Conservation (phyloP, 75 land plant genomes). For the Chamaecyparis obtusa region DNA sequence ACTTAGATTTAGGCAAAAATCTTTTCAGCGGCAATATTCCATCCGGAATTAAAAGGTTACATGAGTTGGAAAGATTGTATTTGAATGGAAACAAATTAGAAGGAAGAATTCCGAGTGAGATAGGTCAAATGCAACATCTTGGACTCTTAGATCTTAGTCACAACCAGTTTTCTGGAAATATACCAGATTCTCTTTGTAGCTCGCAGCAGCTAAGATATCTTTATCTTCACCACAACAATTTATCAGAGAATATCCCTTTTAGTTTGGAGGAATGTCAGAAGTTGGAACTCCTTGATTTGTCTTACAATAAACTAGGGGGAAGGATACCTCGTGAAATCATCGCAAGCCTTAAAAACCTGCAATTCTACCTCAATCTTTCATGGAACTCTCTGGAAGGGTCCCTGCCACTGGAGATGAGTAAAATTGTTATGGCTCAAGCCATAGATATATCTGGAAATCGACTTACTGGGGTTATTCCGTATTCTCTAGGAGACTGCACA, state of each 20-base stretch:
- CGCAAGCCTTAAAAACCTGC: background rate
- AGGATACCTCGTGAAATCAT: slow-evolving; percentile 21
- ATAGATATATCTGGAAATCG: slow-evolving; percentile 45
- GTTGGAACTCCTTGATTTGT: slow-evolving; percentile 27
- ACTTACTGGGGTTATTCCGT: slow-evolving; percentile 34
- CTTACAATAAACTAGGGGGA: slow-evolving; percentile 29
- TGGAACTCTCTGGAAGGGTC: slow-evolving; percentile 28
- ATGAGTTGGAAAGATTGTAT: background rate
- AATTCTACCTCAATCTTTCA: background rate
- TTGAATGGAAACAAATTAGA: background rate
- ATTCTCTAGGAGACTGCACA: slow-evolving; percentile 22
- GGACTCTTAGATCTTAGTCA: background rate
- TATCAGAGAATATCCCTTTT: slow-evolving; percentile 20
- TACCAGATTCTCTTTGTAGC: slow-evolving; percentile 24
- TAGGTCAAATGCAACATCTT: background rate
- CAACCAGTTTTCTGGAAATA: background rate
- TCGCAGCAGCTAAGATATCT: slow-evolving; percentile 15
- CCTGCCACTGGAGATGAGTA: slow-evolving; percentile 37
- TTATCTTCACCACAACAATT: slow-evolving; percentile 20
- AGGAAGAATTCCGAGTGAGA: background rate
- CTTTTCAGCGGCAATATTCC: background rate
- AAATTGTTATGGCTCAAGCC: slow-evolving; percentile 24
- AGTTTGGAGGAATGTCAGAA: slow-evolving; percentile 3
- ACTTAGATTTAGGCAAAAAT: background rate
- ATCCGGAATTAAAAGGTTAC: background rate